Base-by-base conservation (phyloP, 495 filamentous ascomycete genomes). In the Cercophora sp. region DNA sequence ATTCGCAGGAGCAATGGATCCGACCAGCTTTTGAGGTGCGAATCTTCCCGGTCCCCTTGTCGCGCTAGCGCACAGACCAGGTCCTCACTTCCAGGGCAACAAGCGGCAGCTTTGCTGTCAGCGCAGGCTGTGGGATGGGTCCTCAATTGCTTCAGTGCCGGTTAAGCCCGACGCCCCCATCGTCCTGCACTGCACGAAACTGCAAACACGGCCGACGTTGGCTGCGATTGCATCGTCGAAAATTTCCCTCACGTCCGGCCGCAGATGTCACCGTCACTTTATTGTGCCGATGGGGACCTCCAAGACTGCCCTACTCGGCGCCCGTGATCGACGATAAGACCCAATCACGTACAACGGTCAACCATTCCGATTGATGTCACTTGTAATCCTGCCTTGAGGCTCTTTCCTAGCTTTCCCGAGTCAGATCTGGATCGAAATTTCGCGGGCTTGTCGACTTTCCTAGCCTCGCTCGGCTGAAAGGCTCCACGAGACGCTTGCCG, bases 21-120 rank as follows among this genome's bases (percentile, higher is more conserved):
- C 18, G 64, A 49, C 60, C 63, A 61, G 60, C 58, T 67, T 67
- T 67, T 61, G 60, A 63, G 58, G 52, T 65, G 64, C 64, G 64
- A 67, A 48, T 67, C 57, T 65, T 67, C 43, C 64, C 64, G 64
- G 55, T 18, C 55, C 63, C 64, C 64, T 60, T 57, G 64, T 57
- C 60, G 40, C 55, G 52, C 50, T 50, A 55, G 46, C 6, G 64
- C 64, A 67, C 64, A 57, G 55, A 27, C 64, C 63, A 58, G 27
- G 9, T 9, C 34, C 41, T 32, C 15, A 32, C 47, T 46, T 57
- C 55, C 57, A 49, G 57, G 52, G 63, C 57, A 65, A 65, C 62
- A 18, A 39, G 18, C 49, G 51, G 25, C 40, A 26, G n/a, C 15
- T 16, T 19, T 46, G 48, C 44, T 22, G 15, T 42, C 50, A 40